Percentiles rank a stretch among this genome's conserved stretches.
These are phyloP conservation scores for Sarcomyxa edulis DNA, from an alignment of 768 basidiomycete species.

Conservation along the genomic window DNA sequence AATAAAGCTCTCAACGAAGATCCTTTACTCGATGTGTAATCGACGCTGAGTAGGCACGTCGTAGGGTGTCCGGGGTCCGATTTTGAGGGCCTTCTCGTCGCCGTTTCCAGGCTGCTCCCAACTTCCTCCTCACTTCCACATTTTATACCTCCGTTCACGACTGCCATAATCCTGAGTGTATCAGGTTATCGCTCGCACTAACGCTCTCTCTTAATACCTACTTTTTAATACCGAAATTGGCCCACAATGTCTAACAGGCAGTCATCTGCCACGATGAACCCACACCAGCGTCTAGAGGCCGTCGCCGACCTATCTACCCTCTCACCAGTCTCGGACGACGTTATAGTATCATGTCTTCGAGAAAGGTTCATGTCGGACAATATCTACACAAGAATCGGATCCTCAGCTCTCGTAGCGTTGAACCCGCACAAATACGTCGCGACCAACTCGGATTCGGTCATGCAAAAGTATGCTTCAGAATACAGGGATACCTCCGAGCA, in stretches of 20 bases:
- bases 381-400: constrained; percentile 73
- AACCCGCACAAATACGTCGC: constrained; percentile 92
- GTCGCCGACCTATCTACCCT: constrained; percentile 66
- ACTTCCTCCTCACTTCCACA: too few relatives aligned
- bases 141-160: too few relatives aligned
- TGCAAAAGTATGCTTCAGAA: constrained; percentile 84
- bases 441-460: constrained; percentile 75
- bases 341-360: constrained; percentile 78
- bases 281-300: constrained; percentile 69
- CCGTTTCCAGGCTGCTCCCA: too few relatives aligned
- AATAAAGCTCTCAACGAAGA: too few relatives aligned
- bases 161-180: too few relatives aligned
- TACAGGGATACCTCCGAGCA: constrained; percentile 71
- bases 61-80: too few relatives aligned
- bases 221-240: too few relatives aligned
- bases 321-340: constrained; percentile 71
- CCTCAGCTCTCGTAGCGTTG: constrained; percentile 73
- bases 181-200: too few relatives aligned
- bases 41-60: too few relatives aligned
- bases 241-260: constrained; percentile 13
- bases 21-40: too few relatives aligned
- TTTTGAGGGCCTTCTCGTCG: too few relatives aligned
- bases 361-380: constrained; percentile 83
- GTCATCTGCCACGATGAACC: constrained; percentile 29
- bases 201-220: too few relatives aligned